A percentile compares a stretch with the other conserved stretches of the same genome.
Conservation (phyloP, 2,329 filamentous ascomycete species). For the Zopfia rhizophila region DNA sequence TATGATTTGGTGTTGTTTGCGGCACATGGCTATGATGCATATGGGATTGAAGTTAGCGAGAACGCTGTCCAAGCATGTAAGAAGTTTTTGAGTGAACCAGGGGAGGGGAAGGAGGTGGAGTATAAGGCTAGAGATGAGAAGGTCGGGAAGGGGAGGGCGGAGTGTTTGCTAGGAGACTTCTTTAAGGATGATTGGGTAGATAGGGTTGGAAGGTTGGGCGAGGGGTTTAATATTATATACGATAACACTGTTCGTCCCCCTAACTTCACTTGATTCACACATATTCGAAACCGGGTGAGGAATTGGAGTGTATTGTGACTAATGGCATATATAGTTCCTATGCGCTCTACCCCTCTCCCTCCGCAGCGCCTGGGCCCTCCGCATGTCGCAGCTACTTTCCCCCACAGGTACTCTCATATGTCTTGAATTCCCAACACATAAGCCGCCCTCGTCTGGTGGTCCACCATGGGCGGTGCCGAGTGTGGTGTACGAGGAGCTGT, state of each 20-base stretch:
- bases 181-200: conserved; percentile 69
- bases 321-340: conserved; percentile 63
- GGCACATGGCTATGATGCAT: conserved; percentile 79
- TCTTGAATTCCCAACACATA: conserved; percentile 82
- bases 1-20: conserved; percentile 83
- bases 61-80: conserved; percentile 61
- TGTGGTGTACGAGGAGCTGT: conserved; percentile 76
- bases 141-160: conserved; percentile 61
- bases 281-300: conserved; percentile 8
- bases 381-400: conserved; percentile 65
- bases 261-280: not conserved
- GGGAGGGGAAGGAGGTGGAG: conserved; percentile 51
- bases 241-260: conserved; percentile 66
- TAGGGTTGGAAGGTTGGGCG: conserved; percentile 44
- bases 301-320: conserved; percentile 6
- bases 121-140: conserved; percentile 56
- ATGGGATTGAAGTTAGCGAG: conserved; percentile 75
- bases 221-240: conserved; percentile 73
- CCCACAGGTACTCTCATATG: conserved; percentile 66
- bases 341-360: conserved; percentile 66
- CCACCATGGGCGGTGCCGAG: conserved; percentile 78
- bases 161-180: conserved; percentile 73
- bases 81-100: conserved; percentile 48
- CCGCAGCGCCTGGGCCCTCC: conserved; percentile 67
- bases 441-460: conserved; percentile 71